A percentile compares a stretch with the other conserved stretches of the same genome.
Conservation (phyloP, 352 stramenopile genomes). For the Globisporangium recalcitrans region DNA sequence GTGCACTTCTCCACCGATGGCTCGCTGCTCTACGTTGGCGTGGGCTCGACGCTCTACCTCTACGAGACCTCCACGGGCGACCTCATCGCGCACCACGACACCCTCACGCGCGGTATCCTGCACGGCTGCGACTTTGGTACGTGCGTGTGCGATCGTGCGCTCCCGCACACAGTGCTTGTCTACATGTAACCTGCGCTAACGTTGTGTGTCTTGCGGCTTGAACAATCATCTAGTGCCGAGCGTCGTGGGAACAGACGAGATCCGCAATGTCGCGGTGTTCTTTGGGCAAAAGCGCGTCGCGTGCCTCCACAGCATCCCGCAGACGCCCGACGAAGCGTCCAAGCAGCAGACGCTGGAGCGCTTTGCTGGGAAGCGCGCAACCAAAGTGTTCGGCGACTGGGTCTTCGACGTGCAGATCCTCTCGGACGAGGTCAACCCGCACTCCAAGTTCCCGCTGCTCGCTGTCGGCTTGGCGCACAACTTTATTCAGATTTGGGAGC, state of each 20-base stretch:
- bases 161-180: background rate
- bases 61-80: conserved; percentile 49
- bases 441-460: conserved; percentile 26
- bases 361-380: conserved; percentile 23
- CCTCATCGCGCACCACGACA: conserved; percentile 35
- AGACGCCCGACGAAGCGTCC: conserved; percentile 23
- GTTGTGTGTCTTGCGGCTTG: background rate
- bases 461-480: conserved; percentile 83
- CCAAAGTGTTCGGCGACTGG: conserved; percentile 77
- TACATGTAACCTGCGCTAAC: background rate
- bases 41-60: conserved; percentile 57
- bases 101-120: conserved; percentile 64
- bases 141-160: background rate
- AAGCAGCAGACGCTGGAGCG: conserved; percentile 17
- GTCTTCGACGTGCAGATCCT: conserved; percentile 78
- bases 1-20: conserved; percentile 67
- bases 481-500: conserved; percentile 76
- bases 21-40: conserved; percentile 66
- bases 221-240: background rate
- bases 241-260: background rate
- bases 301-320: conserved; percentile 45
- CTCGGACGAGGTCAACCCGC: conserved; percentile 16
- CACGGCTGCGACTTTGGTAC: conserved; percentile 63
- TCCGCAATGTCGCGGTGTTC: conserved; percentile 40
- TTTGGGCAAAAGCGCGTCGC: conserved; percentile 79